These are phyloP conservation scores for Pyrenophora teres DNA, from an alignment of 2,329 filamentous ascomycete species.

Conservation along the genomic window DNA sequence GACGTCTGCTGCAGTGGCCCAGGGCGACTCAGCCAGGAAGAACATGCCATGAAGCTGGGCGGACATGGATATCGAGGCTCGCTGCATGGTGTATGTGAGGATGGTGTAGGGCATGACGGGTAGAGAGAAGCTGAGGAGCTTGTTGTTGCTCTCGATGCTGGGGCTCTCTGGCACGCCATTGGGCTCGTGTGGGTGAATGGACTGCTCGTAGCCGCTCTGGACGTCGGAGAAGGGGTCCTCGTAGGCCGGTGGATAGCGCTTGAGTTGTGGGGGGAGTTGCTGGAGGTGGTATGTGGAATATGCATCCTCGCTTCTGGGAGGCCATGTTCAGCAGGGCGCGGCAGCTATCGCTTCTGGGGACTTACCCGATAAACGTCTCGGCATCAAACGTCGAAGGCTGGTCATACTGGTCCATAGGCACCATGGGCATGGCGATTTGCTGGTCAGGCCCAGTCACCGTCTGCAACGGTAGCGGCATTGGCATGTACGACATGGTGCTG, in stretches of 20 bases:
- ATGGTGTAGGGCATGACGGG: constrained; percentile 61
- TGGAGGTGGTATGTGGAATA: constrained; percentile 52
- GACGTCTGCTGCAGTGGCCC: constrained; percentile 62
- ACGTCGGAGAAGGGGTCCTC: constrained; percentile 59
- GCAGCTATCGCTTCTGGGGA: neutral
- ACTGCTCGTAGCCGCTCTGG: constrained; percentile 55
- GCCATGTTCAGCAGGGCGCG: constrained; percentile 32
- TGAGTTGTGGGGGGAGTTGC: constrained; percentile 49
- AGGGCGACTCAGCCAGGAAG: constrained; percentile 79
- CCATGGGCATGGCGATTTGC: constrained; percentile 48
- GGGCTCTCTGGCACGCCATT: constrained; percentile 55
- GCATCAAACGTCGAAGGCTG: constrained; percentile 65
- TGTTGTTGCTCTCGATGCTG: constrained; percentile 67
- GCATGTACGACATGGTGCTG: constrained; percentile 66
- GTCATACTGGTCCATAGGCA: constrained; percentile 61
- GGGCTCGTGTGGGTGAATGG: constrained; percentile 53
- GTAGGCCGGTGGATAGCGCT: constrained; percentile 57
- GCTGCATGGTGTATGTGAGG: constrained; percentile 65
- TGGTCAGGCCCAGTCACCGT: constrained; percentile 53
- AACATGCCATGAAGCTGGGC: constrained; percentile 89
- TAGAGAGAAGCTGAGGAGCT: constrained; percentile 57
- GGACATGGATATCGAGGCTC: constrained; percentile 68
- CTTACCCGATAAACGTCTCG: constrained; percentile 65
- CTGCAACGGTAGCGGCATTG: constrained; percentile 61
- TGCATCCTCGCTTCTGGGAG: constrained; percentile 56